phyloP scores from a whole-genome alignment of 805 yeast genomes.

The Metschnikowia dekortorum region DNA sequence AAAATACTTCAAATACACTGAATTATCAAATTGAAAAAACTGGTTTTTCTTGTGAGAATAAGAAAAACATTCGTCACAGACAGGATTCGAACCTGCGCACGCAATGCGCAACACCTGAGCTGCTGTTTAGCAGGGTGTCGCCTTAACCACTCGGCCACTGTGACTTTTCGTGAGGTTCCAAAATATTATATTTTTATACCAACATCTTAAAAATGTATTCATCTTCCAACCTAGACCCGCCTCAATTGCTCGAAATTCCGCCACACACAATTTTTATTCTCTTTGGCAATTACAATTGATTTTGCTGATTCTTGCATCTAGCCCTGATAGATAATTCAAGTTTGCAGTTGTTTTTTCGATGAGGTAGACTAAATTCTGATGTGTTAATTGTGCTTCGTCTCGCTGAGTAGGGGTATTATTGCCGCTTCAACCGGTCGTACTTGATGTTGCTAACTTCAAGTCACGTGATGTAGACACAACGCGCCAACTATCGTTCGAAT shows the following conservation, averaged over 20 bases:
- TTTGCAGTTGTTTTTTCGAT: too few relatives aligned
- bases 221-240: too few relatives aligned
- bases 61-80: constrained; percentile 78
- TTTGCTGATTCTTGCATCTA: too few relatives aligned
- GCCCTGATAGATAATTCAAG: too few relatives aligned
- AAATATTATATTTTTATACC: too few relatives aligned
- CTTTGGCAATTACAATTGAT: too few relatives aligned
- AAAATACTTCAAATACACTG: not conserved
- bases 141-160: constrained; percentile 95
- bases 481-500: constrained; percentile 1
- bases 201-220: too few relatives aligned
- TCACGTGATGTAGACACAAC: constrained; percentile 1
- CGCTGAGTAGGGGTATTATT: not conserved
- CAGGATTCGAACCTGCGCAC: constrained; percentile 99
- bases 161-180: constrained; percentile 23
- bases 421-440: too few relatives aligned
- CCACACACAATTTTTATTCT: too few relatives aligned
- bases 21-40: too few relatives aligned
- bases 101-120: constrained; percentile 45
- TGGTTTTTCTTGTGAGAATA: too few relatives aligned
- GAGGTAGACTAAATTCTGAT: not conserved
- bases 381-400: not conserved
- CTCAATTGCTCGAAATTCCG: too few relatives aligned
- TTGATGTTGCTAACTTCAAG: not conserved
- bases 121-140: constrained; percentile 74